Percentiles rank a stretch among this genome's conserved stretches.
These are phyloP conservation scores for Diaporthe eres DNA, from an alignment of 2,329 filamentous ascomycete genomes.

Conservation along the genomic window DNA sequence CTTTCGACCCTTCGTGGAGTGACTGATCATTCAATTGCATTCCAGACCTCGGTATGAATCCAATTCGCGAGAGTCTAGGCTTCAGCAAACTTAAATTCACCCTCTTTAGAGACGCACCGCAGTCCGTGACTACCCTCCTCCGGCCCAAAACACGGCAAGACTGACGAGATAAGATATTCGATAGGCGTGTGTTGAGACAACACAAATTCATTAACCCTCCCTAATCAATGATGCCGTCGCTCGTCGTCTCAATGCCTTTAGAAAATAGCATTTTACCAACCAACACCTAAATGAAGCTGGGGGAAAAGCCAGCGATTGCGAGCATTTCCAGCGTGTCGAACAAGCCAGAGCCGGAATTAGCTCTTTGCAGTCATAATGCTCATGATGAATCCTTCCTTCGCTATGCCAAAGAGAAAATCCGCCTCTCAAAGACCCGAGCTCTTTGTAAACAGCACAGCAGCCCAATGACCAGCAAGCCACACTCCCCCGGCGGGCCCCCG, in stretches of 20 bases:
- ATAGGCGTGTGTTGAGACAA: background rate
- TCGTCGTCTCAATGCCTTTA: constrained; percentile 20
- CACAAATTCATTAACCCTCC: constrained; percentile 7
- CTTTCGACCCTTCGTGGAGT: background rate
- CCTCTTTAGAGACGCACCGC: too few relatives aligned
- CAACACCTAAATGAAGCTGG: constrained; percentile 20
- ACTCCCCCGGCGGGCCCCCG: background rate
- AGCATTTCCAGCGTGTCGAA: constrained; percentile 13
- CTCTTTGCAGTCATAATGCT: constrained; percentile 28
- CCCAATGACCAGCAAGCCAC: background rate
- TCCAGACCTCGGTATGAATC: too few relatives aligned
- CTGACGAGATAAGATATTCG: background rate
- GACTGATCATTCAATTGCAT: background rate
- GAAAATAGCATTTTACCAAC: constrained; percentile 27
- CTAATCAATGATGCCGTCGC: constrained; percentile 23
- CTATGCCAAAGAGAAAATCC: constrained; percentile 31
- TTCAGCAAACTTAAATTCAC: background rate
- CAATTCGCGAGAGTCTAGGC: background rate
- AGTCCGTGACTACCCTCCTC: background rate
- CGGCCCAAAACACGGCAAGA: background rate
- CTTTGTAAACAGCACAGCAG: constrained; percentile 5
- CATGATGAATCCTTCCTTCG: constrained; percentile 20
- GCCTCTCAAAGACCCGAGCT: background rate
- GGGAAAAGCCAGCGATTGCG: background rate
- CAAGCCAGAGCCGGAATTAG: constrained; percentile 21